Base-by-base conservation (phyloP, 331 rosid species). In the Ulmus americana region DNA sequence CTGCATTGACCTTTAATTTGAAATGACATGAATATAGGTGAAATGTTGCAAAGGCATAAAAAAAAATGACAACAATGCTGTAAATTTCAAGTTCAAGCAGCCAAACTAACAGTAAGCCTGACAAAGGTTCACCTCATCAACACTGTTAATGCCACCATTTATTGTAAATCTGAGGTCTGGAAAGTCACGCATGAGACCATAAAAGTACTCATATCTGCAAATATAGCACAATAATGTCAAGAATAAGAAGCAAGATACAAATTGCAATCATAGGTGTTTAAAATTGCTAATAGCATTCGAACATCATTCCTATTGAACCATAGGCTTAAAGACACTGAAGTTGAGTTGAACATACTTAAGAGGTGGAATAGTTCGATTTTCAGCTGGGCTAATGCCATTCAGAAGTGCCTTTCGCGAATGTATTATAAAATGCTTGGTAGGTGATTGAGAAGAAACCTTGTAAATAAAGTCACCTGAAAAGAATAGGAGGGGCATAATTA, bases 321-420 rank as follows among this genome's bases (percentile, higher is more conserved):
- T 41, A 47, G 38, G 45, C 28, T 46, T 49, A 69, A 65, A 61
- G 15, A 39, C 7, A 45, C 68, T 0, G 35, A 47, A 46, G 69
- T 35, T 7, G 47, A 50, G 63, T 13, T 55, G 47, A 8, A 8
- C 94, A 28, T 86, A 92, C 98, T 86, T 92, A 22, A 92, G 82
- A 0, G 97, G 97, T 64, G 98, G 97, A 70, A 92, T 83, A 59
- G 81, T 85, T 68, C 98, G 86, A 82, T 92, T 92, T 77, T 92
- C 98, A 79, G 98, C 94, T 39, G 98, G 98, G 77, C 94, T 92
- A 45, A 92, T 83, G 82, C 98, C 97, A 74, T 89, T 92, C 65
- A 92, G 96, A 55, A 92, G 70, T 55, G 97, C 98, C 74, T 89
- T 92, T 74, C 98, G 85, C 12, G 98, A 92, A 81, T 92, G 98